phyloP scores from a whole-genome alignment of 805 yeast species.

The Kodamaea sagamina region DNA sequence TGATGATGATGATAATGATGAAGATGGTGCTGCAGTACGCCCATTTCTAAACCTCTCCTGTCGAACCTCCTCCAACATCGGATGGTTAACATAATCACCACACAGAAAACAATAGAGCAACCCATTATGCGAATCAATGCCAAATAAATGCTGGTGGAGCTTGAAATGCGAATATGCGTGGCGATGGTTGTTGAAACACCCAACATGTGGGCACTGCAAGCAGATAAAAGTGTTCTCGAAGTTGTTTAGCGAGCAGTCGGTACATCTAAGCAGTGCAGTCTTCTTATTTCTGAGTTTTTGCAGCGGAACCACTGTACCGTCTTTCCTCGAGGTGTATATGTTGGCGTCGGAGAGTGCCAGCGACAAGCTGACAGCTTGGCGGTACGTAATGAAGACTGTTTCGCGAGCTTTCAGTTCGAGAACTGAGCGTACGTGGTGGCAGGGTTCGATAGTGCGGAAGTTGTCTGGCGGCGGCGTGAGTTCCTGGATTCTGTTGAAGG shows the following conservation, averaged over 20 bases:
- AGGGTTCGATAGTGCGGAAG: conserved; percentile 41
- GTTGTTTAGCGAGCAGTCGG: conserved; percentile 46
- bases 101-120: conserved; percentile 80
- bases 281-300: conserved; percentile 42
- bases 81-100: conserved; percentile 66
- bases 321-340: conserved; percentile 35
- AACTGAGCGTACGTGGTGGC: conserved; percentile 51
- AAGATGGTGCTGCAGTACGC: neutral
- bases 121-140: conserved; percentile 67
- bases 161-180: conserved; percentile 38
- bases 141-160: conserved; percentile 37
- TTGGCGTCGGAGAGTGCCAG: conserved; percentile 32
- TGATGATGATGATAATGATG: no score
- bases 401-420: conserved; percentile 51
- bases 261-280: conserved; percentile 49
- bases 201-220: conserved; percentile 75
- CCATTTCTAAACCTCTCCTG: conserved; percentile 19
- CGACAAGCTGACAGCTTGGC: conserved; percentile 52
- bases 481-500: conserved; percentile 10
- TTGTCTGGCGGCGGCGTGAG: conserved; percentile 26
- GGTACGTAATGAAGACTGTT: conserved; percentile 50
- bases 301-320: conserved; percentile 39
- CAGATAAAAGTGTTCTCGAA: conserved; percentile 58
- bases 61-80: conserved; percentile 55
- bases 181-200: conserved; percentile 54